These are phyloP conservation scores for Coleophoma cylindrospora DNA, from an alignment of 2,329 filamentous ascomycete species.

Conservation along the genomic window DNA sequence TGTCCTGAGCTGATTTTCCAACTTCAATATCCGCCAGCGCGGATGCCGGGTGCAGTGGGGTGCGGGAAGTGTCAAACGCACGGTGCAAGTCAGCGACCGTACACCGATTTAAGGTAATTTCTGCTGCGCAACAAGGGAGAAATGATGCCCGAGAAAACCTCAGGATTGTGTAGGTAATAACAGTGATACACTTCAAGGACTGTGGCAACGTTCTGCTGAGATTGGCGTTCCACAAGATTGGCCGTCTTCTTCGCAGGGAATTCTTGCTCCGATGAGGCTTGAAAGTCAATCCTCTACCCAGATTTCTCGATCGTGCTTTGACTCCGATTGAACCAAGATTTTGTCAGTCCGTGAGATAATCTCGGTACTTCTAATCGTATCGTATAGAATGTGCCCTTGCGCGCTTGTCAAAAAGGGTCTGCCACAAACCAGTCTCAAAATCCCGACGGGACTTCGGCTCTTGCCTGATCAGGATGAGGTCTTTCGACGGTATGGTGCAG, in stretches of 20 bases:
- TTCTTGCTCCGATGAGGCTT: not conserved
- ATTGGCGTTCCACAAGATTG: too few relatives aligned
- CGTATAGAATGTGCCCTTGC: not conserved
- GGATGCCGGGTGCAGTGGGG: constrained; percentile 18
- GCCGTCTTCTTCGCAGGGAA: not conserved
- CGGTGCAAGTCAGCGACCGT: constrained; percentile 14
- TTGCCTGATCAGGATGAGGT: too few relatives aligned
- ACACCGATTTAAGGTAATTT: constrained; percentile 14
- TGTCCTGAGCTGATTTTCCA: constrained; percentile 15
- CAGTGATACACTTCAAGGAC: too few relatives aligned
- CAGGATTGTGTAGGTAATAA: too few relatives aligned
- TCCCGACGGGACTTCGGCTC: too few relatives aligned
- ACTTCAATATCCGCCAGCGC: constrained; percentile 21
- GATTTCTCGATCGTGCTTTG: not conserved
- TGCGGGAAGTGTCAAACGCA: constrained; percentile 20
- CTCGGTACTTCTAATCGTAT: not conserved
- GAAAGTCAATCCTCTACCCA: not conserved
- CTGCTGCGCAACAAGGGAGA: not conserved
- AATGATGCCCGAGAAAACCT: not conserved
- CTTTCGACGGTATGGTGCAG: too few relatives aligned
- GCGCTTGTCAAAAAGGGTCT: too few relatives aligned
- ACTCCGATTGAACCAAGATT: not conserved
- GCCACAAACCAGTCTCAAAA: too few relatives aligned
- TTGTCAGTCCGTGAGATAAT: not conserved
- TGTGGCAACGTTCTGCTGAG: too few relatives aligned